Evolutionary conservation across 441 rosid genomes (phyloP).

Genomic region (California macrophylla): DNA sequence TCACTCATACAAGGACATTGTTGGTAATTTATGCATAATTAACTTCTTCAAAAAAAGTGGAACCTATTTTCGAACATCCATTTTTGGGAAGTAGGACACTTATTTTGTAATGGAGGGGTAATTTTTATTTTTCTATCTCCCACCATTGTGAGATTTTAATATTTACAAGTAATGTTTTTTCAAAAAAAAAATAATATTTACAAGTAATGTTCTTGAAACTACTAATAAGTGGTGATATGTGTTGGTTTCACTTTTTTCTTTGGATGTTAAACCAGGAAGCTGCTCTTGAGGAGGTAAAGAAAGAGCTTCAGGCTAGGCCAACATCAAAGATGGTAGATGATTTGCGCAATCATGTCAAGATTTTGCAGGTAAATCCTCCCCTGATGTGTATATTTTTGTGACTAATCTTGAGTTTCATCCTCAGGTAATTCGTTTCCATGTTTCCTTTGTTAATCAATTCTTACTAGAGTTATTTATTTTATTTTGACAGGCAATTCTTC

Average conservation of each 20-base stretch:
- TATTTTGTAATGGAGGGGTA: too few relatives aligned
- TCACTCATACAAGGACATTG: too few relatives aligned
- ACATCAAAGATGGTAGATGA: conserved; percentile 86
- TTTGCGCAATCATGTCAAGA: conserved; percentile 91
- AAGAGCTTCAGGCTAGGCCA: conserved; percentile 88
- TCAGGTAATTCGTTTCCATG: conserved; percentile 6
- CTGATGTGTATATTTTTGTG: neutral
- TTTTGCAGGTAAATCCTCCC: conserved; percentile 62
- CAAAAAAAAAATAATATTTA: too few relatives aligned
- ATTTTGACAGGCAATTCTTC: neutral
- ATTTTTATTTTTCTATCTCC: too few relatives aligned
- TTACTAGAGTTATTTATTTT: neutral
- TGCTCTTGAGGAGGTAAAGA: conserved; percentile 79
- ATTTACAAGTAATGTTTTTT: neutral
- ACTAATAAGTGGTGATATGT: neutral
- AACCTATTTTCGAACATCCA: too few relatives aligned
- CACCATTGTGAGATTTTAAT: too few relatives aligned
- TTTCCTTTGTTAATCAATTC: neutral
- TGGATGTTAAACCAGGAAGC: conserved; percentile 43
- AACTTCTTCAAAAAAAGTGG: too few relatives aligned
- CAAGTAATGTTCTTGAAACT: neutral
- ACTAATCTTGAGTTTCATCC: neutral
- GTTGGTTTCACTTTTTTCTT: conserved; percentile 7
- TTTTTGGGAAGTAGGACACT: too few relatives aligned
- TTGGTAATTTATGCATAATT: too few relatives aligned